Evolutionary conservation across 768 basidiomycete species (phyloP).

Genomic region (Tricholoma saponaceum): DNA sequence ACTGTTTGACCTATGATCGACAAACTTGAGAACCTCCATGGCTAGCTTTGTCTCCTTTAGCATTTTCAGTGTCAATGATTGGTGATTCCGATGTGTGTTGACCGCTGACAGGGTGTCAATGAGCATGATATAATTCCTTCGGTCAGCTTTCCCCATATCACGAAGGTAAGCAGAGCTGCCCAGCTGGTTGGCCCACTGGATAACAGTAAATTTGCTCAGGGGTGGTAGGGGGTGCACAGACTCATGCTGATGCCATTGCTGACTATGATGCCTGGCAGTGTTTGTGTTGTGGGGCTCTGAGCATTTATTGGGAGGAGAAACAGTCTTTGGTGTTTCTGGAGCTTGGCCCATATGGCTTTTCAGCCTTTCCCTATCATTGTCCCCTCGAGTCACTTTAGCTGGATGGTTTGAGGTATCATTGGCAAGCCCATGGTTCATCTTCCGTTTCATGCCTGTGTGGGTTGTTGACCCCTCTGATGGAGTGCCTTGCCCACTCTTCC

Average conservation of each 20-base stretch:
- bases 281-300: background rate
- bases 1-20: background rate
- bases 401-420: background rate
- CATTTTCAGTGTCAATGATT: constrained; percentile 13
- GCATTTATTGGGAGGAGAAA: background rate
- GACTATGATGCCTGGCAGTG: background rate
- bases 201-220: background rate
- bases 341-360: background rate
- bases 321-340: background rate
- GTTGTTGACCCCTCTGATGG: background rate
- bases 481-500: background rate
- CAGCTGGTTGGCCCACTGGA: constrained; percentile 18
- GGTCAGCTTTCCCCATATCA: constrained; percentile 14
- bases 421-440: background rate
- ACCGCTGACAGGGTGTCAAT: constrained; percentile 10
- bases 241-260: no score
- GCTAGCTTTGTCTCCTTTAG: constrained; percentile 16
- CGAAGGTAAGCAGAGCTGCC: constrained; percentile 12
- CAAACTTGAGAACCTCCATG: constrained; percentile 7
- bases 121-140: constrained; percentile 13
- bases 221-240: background rate
- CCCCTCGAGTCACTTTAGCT: background rate
- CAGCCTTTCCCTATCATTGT: background rate
- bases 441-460: background rate
- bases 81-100: constrained; percentile 8